These are phyloP conservation scores for Fusarium nelsonii DNA, from an alignment of 2,329 filamentous ascomycete species.

Conservation along the genomic window DNA sequence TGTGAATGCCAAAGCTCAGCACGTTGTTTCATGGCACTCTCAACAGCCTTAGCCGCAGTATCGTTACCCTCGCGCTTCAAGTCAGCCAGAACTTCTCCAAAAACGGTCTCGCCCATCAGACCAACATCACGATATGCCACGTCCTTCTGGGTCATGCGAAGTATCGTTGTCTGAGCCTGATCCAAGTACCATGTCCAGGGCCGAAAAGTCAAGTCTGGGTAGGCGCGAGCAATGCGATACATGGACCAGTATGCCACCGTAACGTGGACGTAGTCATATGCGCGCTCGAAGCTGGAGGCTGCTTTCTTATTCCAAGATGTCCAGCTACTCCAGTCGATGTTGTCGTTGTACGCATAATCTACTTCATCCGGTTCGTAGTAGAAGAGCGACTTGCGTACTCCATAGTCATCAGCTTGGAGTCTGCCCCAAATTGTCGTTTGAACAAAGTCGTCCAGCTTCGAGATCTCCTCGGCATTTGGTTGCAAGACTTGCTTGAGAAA, in stretches of 20 bases:
- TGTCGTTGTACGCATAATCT: conserved; percentile 58
- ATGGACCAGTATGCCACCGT: conserved; percentile 68
- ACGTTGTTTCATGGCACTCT: conserved; percentile 61
- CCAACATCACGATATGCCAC: conserved; percentile 61
- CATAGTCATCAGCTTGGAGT: conserved; percentile 61
- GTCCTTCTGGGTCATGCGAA: conserved; percentile 54
- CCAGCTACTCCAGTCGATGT: conserved; percentile 63
- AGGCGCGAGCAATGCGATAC: conserved; percentile 65
- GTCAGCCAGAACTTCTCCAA: conserved; percentile 65
- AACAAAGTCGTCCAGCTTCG: conserved; percentile 66
- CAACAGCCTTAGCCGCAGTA: conserved; percentile 55
- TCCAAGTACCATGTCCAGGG: conserved; percentile 68
- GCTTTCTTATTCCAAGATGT: conserved; percentile 63
- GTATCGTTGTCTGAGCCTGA: conserved; percentile 65
- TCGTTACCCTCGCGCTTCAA: conserved; percentile 61
- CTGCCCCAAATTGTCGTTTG: conserved; percentile 63
- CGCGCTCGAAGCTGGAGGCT: conserved; percentile 62
- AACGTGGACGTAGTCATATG: conserved; percentile 71
- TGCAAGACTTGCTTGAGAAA: conserved; percentile 66
- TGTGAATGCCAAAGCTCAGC: conserved; percentile 63
- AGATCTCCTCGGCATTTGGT: conserved; percentile 62
- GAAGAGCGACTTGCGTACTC: conserved; percentile 68
- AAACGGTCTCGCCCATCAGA: conserved; percentile 71
- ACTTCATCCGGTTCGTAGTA: conserved; percentile 64
- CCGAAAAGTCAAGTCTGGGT: conserved; percentile 58